These are phyloP conservation scores for Chalaropsis ovoidea DNA, from an alignment of 2,329 filamentous ascomycete species.

Conservation along the genomic window DNA sequence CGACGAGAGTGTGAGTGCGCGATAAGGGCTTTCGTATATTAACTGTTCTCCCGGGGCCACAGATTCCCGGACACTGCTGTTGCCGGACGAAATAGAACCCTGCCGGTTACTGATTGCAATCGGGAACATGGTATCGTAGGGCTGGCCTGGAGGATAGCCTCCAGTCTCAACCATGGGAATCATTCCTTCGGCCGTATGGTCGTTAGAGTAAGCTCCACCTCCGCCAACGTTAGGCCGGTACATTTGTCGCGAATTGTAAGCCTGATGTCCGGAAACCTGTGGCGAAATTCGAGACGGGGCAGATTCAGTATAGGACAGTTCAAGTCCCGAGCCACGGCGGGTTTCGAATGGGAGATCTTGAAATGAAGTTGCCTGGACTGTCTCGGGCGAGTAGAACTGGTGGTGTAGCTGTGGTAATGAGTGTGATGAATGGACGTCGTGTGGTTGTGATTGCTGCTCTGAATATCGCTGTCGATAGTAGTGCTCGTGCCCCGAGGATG, in stretches of 20 bases:
- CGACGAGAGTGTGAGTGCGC: neutral
- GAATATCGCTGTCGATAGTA: neutral
- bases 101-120: neutral
- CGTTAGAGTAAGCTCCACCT: neutral
- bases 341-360: neutral
- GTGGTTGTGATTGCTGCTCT: neutral
- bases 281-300: neutral
- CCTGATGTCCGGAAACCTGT: neutral
- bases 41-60: slow-evolving; percentile 15
- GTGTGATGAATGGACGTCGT: neutral
- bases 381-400: neutral
- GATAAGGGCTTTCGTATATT: slow-evolving; percentile 3
- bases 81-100: neutral
- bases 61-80: neutral
- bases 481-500: neutral
- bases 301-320: neutral
- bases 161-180: neutral
- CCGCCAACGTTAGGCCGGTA: neutral
- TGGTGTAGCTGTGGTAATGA: neutral
- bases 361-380: neutral
- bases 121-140: neutral
- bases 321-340: neutral
- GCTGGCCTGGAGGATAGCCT: neutral
- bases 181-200: neutral
- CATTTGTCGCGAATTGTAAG: neutral